Base-by-base conservation (phyloP, 129 eudicot species). In the Artemisia annua region DNA sequence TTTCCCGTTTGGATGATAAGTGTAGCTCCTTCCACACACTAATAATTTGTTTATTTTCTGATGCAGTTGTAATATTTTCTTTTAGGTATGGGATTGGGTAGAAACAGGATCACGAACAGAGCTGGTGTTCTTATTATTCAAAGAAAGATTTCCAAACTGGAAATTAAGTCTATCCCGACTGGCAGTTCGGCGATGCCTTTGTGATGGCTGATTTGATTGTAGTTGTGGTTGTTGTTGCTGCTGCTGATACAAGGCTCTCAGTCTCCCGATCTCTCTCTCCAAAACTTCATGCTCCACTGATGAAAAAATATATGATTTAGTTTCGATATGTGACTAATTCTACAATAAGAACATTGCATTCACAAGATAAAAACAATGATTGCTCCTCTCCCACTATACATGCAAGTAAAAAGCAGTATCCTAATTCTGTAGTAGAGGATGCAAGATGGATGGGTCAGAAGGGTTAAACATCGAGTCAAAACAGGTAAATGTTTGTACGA, bases 91-190 rank as follows among this genome's bases (percentile, higher is more conserved):
- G 62, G 87, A 87, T 67, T 87, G 91, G 70, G 87, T 86, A 73
- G 93, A 69, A 73, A 87, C 82, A n/a, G 83, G 63, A 63, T 89
- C 89, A 10, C 80, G 78, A 4, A 75, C 80, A 58, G 90, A 43
- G 52, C 68, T 72, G 5, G 96, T 56, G 11, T 85, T 87, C 52
- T 86, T 82, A 65, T 79, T 84, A 66, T 86, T 89, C 79, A 94
- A 82, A 61, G 91, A 80, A 71, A 94, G 96, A 73, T 75, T 83
- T 66, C 86, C 91, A 52, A 94, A 80, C 48, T 94, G 98, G 44
- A 83, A 83, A 75, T 94, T 93, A 6, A 94, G 93, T 76, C 67
- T 63, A 57, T 94, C 98, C 50, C 80, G 86, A 79, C 97, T 90
- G 55, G 73, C 83, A 5, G 83, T 58, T 63, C 89, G 92, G 44